These are phyloP conservation scores for Phialophora macrospora DNA, from an alignment of 2,329 filamentous ascomycete genomes.

Conservation along the genomic window DNA sequence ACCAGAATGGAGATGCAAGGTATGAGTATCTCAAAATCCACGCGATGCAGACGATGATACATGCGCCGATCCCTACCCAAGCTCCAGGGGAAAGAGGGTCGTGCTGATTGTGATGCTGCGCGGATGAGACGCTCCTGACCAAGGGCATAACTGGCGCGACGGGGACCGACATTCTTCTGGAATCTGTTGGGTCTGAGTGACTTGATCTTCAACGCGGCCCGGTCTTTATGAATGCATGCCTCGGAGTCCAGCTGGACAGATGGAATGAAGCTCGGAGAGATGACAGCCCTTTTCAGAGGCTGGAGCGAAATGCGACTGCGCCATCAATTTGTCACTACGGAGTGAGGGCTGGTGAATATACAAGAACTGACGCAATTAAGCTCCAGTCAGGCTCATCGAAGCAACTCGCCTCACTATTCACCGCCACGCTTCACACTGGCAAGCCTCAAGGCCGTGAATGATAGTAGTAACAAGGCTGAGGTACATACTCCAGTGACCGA, in stretches of 20 bases:
- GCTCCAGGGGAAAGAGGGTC: slow-evolving; percentile 13
- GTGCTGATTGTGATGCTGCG: background rate
- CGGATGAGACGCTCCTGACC: background rate
- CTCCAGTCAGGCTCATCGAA: background rate
- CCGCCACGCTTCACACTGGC: too few relatives aligned
- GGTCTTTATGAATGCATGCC: background rate
- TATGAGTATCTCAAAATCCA: slow-evolving; percentile 25
- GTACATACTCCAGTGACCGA: background rate
- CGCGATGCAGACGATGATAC: slow-evolving; percentile 25
- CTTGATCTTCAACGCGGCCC: background rate
- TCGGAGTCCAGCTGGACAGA: background rate
- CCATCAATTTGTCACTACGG: background rate
- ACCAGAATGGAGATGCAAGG: slow-evolving; percentile 23
- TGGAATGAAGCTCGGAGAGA: background rate
- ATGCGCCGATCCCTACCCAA: slow-evolving; percentile 21
- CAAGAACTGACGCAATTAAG: background rate
- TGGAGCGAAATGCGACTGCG: background rate
- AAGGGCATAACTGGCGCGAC: background rate
- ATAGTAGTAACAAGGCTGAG: background rate
- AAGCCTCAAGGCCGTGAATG: background rate
- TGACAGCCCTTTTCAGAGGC: background rate
- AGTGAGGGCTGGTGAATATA: background rate
- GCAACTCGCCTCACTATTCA: background rate
- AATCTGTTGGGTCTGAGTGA: background rate
- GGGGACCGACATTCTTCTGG: background rate